Percentiles rank a stretch among this genome's conserved stretches.
Conservation (phyloP, 495 filamentous ascomycete genomes). For the Pyrenula aspistea region DNA sequence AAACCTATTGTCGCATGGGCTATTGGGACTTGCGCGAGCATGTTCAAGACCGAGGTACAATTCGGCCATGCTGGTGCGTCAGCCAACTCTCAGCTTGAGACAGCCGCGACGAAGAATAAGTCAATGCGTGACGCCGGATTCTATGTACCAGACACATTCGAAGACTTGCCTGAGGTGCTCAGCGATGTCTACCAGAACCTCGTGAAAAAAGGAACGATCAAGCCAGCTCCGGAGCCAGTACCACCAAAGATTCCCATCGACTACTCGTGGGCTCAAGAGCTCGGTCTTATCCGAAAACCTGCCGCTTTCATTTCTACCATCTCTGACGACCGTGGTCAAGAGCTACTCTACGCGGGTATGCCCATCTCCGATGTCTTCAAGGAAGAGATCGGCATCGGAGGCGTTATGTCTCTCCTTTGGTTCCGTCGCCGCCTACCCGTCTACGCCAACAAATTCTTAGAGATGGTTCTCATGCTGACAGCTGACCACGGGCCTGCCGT, state of each 20-base stretch:
- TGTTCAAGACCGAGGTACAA: slow-evolving; percentile 99
- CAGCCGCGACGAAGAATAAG: slow-evolving; percentile 91
- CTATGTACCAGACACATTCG: slow-evolving; percentile 89
- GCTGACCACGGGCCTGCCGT: slow-evolving; percentile 98
- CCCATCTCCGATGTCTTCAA: slow-evolving; percentile 98
- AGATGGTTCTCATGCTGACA: slow-evolving; percentile 99
- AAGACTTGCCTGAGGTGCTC: slow-evolving; percentile 75
- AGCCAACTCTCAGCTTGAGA: slow-evolving; percentile 98
- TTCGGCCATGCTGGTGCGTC: slow-evolving; percentile 98
- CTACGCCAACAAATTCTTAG: slow-evolving; percentile 96
- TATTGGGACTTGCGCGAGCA: slow-evolving; percentile 95
- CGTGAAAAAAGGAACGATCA: slow-evolving; percentile 70
- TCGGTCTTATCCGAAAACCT: slow-evolving; percentile 98
- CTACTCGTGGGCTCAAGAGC: slow-evolving; percentile 98
- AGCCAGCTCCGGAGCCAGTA: slow-evolving; percentile 75
- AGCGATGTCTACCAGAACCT: slow-evolving; percentile 72
- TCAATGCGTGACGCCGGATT: slow-evolving; percentile 90
- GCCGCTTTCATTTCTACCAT: slow-evolving; percentile 99
- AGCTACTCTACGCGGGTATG: slow-evolving; percentile 97
- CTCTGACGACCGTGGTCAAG: slow-evolving; percentile 98
- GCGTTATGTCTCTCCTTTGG: slow-evolving; percentile 99
- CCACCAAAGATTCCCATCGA: slow-evolving; percentile 99
- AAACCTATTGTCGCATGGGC: slow-evolving; percentile 99
- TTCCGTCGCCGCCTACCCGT: slow-evolving; percentile 96
- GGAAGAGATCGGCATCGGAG: slow-evolving; percentile 97